Evolutionary conservation across 805 yeast genomes (phyloP), one percentile per base, ranked within the genome.

Genomic region (Ogataea methanolica): DNA sequence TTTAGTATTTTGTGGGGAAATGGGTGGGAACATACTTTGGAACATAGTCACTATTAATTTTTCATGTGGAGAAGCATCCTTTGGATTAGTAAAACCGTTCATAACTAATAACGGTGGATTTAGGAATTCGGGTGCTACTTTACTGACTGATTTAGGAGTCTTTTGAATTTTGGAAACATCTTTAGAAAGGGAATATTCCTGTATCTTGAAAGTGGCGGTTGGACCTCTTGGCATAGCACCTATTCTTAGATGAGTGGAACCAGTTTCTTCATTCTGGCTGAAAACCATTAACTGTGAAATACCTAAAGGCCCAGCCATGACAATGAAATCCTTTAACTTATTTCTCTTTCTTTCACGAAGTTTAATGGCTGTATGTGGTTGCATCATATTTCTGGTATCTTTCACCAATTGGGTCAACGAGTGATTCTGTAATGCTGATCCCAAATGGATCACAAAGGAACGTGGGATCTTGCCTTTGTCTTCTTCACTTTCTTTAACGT

Each of bases 291-390:
- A 68, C 68, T 92, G 96, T 6, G 92, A 77, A 21, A 94, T 96
- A 26, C 96, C 96, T 39, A 94, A 73, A 14, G 98, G 98, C 6
- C 98, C 98, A 36, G 97, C 88, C 97, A 94, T 91, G n/a, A 89
- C 96, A n/a, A 91, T 79, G 58, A 86, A 94, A 69, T 92, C 99
- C 65, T 86, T 88, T 55, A 94, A 73, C 62, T 83, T 87, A 67
- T 94, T 94, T 36, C 88, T 74, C 63, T 88, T 88, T 43, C 98
- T 75, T 68, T 94, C 99, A 54, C 83, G 77, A 49, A 94, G 75
- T 55, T 82, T 86, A 59, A 89, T 82, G 12, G 98, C 97, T 3
- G 99, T 94, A 61, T 92, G 96, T 14, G 99, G 99, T 63, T 89
- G 94, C 97, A 94, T 90, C 54, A 90, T 80, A 51, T 79, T 78